Evolutionary conservation across 2,329 filamentous ascomycete genomes (phyloP).

Genomic region (Aspergillus sp.): DNA sequence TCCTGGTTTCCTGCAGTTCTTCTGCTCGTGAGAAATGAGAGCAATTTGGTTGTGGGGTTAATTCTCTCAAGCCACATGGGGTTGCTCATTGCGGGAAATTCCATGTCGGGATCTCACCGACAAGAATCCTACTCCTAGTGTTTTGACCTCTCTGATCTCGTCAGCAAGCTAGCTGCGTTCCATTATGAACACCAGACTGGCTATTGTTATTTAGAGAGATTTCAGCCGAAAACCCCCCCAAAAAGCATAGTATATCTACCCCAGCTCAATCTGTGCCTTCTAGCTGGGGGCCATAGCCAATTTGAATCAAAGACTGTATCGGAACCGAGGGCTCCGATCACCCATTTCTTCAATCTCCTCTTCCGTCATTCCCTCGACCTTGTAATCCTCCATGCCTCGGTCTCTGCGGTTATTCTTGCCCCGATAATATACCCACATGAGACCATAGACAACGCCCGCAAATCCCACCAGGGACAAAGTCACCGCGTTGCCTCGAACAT

Average conservation of each 20-base stretch:
- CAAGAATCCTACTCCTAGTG: too few relatives aligned
- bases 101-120: too few relatives aligned
- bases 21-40: too few relatives aligned
- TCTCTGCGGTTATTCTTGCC: conserved; percentile 47
- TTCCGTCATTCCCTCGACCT: conserved; percentile 39
- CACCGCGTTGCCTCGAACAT: conserved; percentile 61
- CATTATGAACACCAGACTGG: too few relatives aligned
- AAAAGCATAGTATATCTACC: background rate
- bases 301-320: conserved; percentile 25
- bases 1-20: too few relatives aligned
- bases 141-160: too few relatives aligned
- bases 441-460: conserved; percentile 52
- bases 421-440: conserved; percentile 56
- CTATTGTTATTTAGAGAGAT: too few relatives aligned
- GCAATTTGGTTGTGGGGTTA: too few relatives aligned
- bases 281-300: background rate
- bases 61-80: too few relatives aligned
- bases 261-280: background rate
- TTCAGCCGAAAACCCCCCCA: too few relatives aligned
- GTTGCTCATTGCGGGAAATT: too few relatives aligned
- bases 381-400: conserved; percentile 38
- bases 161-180: too few relatives aligned
- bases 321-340: conserved; percentile 42
- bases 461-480: conserved; percentile 60
- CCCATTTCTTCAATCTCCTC: conserved; percentile 45